phyloP scores from a whole-genome alignment of 495 filamentous ascomycete genomes.

The Elasticomyces elasticus region DNA sequence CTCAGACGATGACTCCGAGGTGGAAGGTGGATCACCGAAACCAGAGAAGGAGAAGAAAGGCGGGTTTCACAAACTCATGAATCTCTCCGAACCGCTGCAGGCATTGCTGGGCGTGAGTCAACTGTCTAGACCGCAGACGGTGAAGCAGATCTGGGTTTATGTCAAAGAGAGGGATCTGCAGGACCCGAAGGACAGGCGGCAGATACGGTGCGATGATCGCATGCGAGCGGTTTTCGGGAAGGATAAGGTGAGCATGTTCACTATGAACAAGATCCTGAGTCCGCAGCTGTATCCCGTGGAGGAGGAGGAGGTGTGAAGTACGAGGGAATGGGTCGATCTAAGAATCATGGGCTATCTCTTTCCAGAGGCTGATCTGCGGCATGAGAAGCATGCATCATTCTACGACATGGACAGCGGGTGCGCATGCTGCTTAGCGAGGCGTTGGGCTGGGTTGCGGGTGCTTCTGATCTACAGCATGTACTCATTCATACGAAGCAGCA shows the following conservation, averaged over 20 bases:
- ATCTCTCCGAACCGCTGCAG: conserved; percentile 55
- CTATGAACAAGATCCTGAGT: conserved; percentile 79
- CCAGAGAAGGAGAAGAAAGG: conserved; percentile 49
- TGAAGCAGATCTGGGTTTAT: conserved; percentile 91
- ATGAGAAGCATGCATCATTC: not conserved
- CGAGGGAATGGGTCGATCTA: not conserved
- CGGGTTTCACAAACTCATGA: conserved; percentile 62
- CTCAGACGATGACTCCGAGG: conserved; percentile 61
- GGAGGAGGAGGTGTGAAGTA: not conserved
- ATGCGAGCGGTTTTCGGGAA: conserved; percentile 85
- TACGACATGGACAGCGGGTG: not conserved
- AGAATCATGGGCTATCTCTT: not conserved
- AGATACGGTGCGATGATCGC: conserved; percentile 83
- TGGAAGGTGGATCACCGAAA: conserved; percentile 43
- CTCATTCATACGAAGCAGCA: not conserved
- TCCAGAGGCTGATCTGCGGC: not conserved
- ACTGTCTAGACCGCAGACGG: conserved; percentile 87
- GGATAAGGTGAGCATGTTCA: conserved; percentile 93
- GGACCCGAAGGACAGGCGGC: conserved; percentile 79
- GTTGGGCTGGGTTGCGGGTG: not conserved
- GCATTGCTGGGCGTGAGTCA: conserved; percentile 49
- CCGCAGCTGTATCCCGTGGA: conserved; percentile 52
- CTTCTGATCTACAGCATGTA: not conserved
- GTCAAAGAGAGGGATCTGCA: conserved; percentile 81
- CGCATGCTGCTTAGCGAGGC: not conserved